Evolutionary conservation across 495 filamentous ascomycete species (phyloP).

Genomic region (Lichina pygmaea): DNA sequence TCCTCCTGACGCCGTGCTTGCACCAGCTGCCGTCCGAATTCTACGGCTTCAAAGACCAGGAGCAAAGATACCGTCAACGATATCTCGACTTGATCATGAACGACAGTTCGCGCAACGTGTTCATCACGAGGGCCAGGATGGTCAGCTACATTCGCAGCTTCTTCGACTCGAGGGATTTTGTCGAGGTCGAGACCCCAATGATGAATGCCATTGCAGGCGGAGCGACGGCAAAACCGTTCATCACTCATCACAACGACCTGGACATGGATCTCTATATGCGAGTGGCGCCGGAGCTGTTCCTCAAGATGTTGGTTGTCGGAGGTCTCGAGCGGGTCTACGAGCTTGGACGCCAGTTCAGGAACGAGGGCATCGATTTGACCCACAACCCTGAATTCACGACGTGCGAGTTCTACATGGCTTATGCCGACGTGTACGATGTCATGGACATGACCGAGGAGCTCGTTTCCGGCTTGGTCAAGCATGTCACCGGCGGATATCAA

Average conservation of each 20-base stretch:
- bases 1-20: slow-evolving; percentile 70
- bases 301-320: slow-evolving; percentile 90
- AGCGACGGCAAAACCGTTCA: slow-evolving; percentile 85
- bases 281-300: slow-evolving; percentile 80
- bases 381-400: slow-evolving; percentile 99
- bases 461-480: slow-evolving; percentile 73
- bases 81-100: slow-evolving; percentile 96
- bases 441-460: slow-evolving; percentile 90
- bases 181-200: slow-evolving; percentile 94
- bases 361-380: slow-evolving; percentile 85
- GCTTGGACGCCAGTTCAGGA: slow-evolving; percentile 73
- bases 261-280: slow-evolving; percentile 86
- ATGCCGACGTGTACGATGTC: slow-evolving; percentile 75
- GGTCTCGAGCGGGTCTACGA: slow-evolving; percentile 85
- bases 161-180: slow-evolving; percentile 64
- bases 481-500: slow-evolving; percentile 57
- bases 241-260: slow-evolving; percentile 82
- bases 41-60: slow-evolving; percentile 83
- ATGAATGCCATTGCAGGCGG: slow-evolving; percentile 91
- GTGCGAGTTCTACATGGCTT: slow-evolving; percentile 92
- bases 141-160: slow-evolving; percentile 61
- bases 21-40: slow-evolving; percentile 81
- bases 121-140: slow-evolving; percentile 63
- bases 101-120: slow-evolving; percentile 49
- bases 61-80: slow-evolving; percentile 71